Evolutionary conservation across 2,329 filamentous ascomycete genomes (phyloP).

Genomic region (Penicillium griseofulvum): DNA sequence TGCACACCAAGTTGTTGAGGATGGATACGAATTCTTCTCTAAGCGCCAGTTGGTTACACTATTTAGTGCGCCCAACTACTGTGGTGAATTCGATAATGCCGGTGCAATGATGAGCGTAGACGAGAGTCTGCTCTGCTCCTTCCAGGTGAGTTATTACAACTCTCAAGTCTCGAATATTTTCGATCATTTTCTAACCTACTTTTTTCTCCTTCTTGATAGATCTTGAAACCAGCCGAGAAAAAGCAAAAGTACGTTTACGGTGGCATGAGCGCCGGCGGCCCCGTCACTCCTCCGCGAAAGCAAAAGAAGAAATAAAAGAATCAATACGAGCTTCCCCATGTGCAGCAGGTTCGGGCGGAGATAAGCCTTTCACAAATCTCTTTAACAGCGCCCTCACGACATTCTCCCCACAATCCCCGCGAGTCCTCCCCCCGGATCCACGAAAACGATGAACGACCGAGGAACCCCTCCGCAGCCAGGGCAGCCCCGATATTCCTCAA

Average conservation of each 20-base stretch:
- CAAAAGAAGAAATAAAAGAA: slow-evolving; percentile 67
- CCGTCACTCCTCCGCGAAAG: slow-evolving; percentile 69
- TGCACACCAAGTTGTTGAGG: slow-evolving; percentile 97
- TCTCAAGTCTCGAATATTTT: neutral
- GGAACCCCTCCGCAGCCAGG: slow-evolving; percentile 16
- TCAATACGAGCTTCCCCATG: slow-evolving; percentile 69
- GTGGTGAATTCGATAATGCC: slow-evolving; percentile 98
- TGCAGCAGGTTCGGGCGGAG: slow-evolving; percentile 92
- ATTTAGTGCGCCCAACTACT: slow-evolving; percentile 98
- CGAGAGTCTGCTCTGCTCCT: slow-evolving; percentile 96
- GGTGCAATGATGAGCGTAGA: slow-evolving; percentile 99
- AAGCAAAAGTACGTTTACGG: slow-evolving; percentile 99
- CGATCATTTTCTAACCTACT: slow-evolving; percentile 12
- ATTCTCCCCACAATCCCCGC: slow-evolving; percentile 22
- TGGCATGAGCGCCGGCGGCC: slow-evolving; percentile 68
- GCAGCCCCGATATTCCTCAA: slow-evolving; percentile 18
- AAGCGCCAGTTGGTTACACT: slow-evolving; percentile 96
- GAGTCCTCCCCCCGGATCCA: slow-evolving; percentile 19
- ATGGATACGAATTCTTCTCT: slow-evolving; percentile 99
- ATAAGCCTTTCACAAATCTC: slow-evolving; percentile 55
- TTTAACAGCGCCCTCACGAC: slow-evolving; percentile 30
- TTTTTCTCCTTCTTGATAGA: slow-evolving; percentile 53
- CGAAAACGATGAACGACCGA: slow-evolving; percentile 29
- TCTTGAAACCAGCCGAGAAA: slow-evolving; percentile 99
- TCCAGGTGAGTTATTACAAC: slow-evolving; percentile 67